These are phyloP conservation scores for Sclerotinia minor DNA, from an alignment of 2,329 filamentous ascomycete species.

Conservation along the genomic window DNA sequence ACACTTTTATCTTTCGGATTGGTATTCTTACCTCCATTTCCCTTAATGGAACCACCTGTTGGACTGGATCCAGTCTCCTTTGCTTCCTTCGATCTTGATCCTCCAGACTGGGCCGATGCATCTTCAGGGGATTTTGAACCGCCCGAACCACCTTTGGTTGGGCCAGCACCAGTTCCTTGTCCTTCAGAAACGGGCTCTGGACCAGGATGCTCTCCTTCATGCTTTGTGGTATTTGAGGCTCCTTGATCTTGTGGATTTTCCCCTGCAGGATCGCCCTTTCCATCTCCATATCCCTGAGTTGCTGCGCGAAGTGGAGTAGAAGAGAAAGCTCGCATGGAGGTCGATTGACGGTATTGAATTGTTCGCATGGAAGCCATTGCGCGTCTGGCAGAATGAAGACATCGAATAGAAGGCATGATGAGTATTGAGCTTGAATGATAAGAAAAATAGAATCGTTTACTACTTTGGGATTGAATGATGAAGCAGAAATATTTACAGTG, in stretches of 20 bases:
- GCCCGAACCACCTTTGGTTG: conserved; percentile 42
- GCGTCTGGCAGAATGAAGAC: not conserved
- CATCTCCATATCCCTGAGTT: conserved; percentile 46
- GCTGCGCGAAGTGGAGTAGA: conserved; percentile 25
- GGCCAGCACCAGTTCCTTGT: conserved; percentile 43
- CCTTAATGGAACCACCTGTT: conserved; percentile 36
- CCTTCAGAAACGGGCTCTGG: conserved; percentile 46
- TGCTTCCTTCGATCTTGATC: conserved; percentile 45
- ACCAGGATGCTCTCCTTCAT: conserved; percentile 48
- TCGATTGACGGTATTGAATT: conserved; percentile 25
- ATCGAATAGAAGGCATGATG: conserved; percentile 16
- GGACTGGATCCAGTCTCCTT: conserved; percentile 43
- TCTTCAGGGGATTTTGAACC: conserved; percentile 37
- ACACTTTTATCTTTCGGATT: conserved; percentile 2
- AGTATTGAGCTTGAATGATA: not conserved
- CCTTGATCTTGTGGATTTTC: conserved; percentile 45
- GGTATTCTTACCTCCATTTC: conserved; percentile 35
- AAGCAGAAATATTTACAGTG: not conserved
- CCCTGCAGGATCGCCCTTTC: conserved; percentile 43
- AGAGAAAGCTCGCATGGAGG: conserved; percentile 30
- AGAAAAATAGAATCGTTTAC: not conserved
- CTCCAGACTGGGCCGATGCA: conserved; percentile 45
- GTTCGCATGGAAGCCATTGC: not conserved
- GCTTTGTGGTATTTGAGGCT: conserved; percentile 39
- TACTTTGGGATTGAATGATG: not conserved